A percentile compares a stretch with the other conserved stretches of the same genome.
phyloP scores from a whole-genome alignment of 129 eudicot species.

The Oenanthe sinensis region DNA sequence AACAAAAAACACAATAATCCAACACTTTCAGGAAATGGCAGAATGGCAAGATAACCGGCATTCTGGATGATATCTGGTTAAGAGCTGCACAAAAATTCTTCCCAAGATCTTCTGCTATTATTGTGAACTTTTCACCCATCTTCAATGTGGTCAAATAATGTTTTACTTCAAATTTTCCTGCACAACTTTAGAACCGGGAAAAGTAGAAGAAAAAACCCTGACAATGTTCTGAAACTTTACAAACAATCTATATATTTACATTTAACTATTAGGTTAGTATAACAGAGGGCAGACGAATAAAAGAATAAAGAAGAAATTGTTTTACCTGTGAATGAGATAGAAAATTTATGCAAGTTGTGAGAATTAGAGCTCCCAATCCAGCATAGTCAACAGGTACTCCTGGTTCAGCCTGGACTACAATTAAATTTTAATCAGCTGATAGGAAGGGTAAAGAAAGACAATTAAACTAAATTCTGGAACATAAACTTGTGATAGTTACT shows the following conservation, averaged over 20 bases:
- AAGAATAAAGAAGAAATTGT: neutral
- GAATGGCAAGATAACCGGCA: too few relatives aligned
- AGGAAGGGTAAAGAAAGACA: neutral
- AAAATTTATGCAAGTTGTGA: conserved; percentile 90
- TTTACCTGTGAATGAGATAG: conserved; percentile 88
- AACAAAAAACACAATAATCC: too few relatives aligned
- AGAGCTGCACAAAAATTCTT: too few relatives aligned
- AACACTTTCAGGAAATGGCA: too few relatives aligned
- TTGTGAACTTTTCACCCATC: too few relatives aligned
- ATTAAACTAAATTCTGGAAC: neutral
- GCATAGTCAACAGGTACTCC: conserved; percentile 95
- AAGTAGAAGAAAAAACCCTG: neutral
- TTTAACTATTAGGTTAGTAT: neutral
- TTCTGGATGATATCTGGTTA: too few relatives aligned
- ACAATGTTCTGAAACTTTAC: neutral
- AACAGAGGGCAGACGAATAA: neutral
- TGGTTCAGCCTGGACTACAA: conserved; percentile 65
- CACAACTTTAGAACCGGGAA: too few relatives aligned
- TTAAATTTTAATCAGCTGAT: conserved; percentile 8
- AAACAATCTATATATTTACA: neutral
- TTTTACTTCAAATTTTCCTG: too few relatives aligned
- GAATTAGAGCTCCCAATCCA: conserved; percentile 96
- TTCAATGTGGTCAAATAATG: too few relatives aligned
- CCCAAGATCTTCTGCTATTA: too few relatives aligned
- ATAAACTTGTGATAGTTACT: neutral